A percentile compares a stretch with the other conserved stretches of the same genome.
Conservation (phyloP, 225 moss, liverwort and hornwort genomes). For the Bryum argenteum region DNA sequence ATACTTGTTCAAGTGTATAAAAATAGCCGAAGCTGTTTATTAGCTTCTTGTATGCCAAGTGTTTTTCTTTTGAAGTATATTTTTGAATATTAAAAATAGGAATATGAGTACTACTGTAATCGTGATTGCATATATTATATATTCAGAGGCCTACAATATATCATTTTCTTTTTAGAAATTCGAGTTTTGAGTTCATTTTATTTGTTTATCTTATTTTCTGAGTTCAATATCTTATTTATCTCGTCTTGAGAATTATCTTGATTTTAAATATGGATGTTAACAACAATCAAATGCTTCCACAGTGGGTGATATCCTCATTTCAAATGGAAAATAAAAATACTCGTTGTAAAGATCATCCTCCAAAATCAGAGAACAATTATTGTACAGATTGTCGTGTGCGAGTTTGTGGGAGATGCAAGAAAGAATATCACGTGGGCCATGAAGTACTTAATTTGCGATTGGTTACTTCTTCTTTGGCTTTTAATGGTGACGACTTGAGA, state of each 20-base stretch:
- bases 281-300: neutral
- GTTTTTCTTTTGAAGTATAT: no score
- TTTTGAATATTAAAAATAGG: no score
- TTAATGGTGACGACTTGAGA: constrained; percentile 3
- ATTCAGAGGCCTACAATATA: no score
- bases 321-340: neutral
- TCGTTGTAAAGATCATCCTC: neutral
- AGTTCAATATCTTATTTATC: no score
- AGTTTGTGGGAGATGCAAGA: neutral
- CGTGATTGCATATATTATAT: no score
- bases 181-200: no score
- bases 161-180: no score
- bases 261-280: neutral
- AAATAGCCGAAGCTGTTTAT: no score
- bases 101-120: no score
- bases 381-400: neutral
- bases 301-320: neutral
- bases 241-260: neutral
- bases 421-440: neutral
- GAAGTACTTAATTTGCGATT: neutral
- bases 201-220: no score
- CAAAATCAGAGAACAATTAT: neutral
- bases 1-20: no score
- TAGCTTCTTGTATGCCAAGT: no score
- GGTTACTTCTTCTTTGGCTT: constrained; percentile 1